A percentile compares a stretch with the other conserved stretches of the same genome.
These are phyloP conservation scores for Cladorrhinum sp. DNA, from an alignment of 2,329 filamentous ascomycete genomes.

Conservation along the genomic window DNA sequence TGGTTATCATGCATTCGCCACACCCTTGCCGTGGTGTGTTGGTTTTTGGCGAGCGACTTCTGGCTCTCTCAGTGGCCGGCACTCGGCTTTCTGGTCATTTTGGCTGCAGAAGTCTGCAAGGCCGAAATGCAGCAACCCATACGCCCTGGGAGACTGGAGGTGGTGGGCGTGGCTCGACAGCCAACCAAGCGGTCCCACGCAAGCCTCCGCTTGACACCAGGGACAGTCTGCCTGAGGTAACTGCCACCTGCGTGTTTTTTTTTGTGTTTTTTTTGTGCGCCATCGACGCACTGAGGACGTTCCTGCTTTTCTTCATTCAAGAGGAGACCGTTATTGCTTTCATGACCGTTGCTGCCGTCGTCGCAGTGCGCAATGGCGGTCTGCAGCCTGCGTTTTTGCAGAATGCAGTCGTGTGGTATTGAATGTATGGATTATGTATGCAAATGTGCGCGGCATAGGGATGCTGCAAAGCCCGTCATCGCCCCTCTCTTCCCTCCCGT, in stretches of 20 bases:
- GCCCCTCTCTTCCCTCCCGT: neutral
- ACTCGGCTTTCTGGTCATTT: neutral
- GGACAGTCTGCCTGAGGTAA: neutral
- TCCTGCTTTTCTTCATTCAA: neutral
- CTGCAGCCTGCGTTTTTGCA: neutral
- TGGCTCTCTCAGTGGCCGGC: neutral
- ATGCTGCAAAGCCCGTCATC: neutral
- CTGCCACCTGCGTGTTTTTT: neutral
- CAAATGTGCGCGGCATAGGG: neutral
- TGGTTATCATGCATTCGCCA: neutral
- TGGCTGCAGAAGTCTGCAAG: neutral
- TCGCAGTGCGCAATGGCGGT: neutral
- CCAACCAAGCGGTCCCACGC: neutral
- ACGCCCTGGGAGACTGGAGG: neutral
- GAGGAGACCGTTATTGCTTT: neutral
- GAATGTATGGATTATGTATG: neutral
- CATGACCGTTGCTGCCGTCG: neutral
- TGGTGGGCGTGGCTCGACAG: neutral
- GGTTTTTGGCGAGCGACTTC: neutral
- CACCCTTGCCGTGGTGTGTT: neutral
- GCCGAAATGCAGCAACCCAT: neutral
- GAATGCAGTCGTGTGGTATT: neutral
- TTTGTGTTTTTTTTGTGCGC: neutral
- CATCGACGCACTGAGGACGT: neutral
- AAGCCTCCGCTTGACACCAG: neutral